Conservation (phyloP, 2,329 filamentous ascomycete species). For the Peltaster fructicola region DNA sequence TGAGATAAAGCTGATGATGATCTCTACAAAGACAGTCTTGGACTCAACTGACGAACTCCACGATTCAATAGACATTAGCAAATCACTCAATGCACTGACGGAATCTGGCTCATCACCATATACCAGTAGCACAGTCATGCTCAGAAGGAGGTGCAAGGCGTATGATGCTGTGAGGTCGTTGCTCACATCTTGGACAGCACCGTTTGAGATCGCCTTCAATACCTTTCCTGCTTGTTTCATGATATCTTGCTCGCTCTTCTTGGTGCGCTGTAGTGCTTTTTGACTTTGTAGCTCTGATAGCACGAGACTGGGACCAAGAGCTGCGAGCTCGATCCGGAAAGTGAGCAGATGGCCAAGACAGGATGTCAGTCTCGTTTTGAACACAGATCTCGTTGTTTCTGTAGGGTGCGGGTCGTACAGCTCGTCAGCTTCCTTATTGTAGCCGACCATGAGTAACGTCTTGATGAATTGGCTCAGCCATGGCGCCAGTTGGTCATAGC, state of each 20-base stretch:
- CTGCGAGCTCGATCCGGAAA: constrained; percentile 10
- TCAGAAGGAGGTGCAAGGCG: constrained; percentile 64
- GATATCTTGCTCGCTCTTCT: constrained; percentile 3
- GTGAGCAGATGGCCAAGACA: constrained; percentile 34
- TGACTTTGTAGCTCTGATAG: no score
- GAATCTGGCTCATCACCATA: constrained; percentile 83
- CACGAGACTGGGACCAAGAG: no score
- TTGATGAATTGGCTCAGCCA: constrained; percentile 12
- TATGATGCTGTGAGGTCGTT: constrained; percentile 24
- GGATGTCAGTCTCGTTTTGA: constrained; percentile 37
- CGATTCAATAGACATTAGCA: constrained; percentile 56
- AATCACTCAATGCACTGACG: constrained; percentile 61
- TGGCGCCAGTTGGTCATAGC: constrained; percentile 12
- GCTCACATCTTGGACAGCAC: constrained; percentile 13
- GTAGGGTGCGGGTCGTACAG: constrained; percentile 22
- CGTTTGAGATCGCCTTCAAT: no score
- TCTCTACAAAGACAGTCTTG: constrained; percentile 65
- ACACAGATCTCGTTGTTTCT: constrained; percentile 30
- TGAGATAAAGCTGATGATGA: constrained; percentile 76
- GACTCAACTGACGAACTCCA: constrained; percentile 26
- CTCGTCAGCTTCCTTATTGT: constrained; percentile 16
- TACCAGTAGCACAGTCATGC: constrained; percentile 68
- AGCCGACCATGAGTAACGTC: constrained; percentile 20
- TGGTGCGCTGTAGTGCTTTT: no score
- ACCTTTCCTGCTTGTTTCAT: constrained; percentile 8